Evolutionary conservation across 176 grass and related monocot species (phyloP), one percentile per base, ranked within the genome.

Genomic region (Eremochloa ophiuroides): DNA sequence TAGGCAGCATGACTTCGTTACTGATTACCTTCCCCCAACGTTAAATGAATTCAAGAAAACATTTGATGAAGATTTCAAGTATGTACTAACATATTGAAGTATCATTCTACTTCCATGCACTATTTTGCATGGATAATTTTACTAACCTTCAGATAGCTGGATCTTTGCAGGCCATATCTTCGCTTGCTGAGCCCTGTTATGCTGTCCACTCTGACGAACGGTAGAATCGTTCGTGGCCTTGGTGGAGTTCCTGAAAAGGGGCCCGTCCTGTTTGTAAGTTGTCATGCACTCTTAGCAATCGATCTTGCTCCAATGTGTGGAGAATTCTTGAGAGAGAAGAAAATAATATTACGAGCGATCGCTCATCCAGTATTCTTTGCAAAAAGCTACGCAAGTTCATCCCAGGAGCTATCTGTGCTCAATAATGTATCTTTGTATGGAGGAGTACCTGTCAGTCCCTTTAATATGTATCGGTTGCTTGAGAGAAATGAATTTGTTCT

Each of bases 391-490:
- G 88, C 91, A 62, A 78, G 74, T 39, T 89, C 91, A 47, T 80
- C 75, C 17, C 82, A 79, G 20, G 91, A 93, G 75, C 48, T 74
- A 48, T 87, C 80, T 53, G 22, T 29, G 2, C n/a, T 66, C 20
- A 89, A 93, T 78, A 74, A 20, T 8, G 12, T 89, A 27, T 83
- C 44, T 47, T 29, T 97, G 50, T 97, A 80, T 53, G 91, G 91
- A 17, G 86, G 67, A 65, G 74, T 91, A 66, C 91, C 91, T 0
- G 88, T 93, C 59, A 93, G 75, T 77, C 84, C 88, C 35, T 79
- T 85, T 44, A 93, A 88, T 80, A 91, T 97, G 88, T 97, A 97
- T 58, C 84, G 70, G 78, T 39, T 93, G n/a, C 81, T 97, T 59
- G 47, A 92, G 74, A 86, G 71, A 75, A 87, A 83, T 70, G 76